phyloP scores from a whole-genome alignment of 176 grass and related monocot genomes.

The Microstegium vimineum region DNA sequence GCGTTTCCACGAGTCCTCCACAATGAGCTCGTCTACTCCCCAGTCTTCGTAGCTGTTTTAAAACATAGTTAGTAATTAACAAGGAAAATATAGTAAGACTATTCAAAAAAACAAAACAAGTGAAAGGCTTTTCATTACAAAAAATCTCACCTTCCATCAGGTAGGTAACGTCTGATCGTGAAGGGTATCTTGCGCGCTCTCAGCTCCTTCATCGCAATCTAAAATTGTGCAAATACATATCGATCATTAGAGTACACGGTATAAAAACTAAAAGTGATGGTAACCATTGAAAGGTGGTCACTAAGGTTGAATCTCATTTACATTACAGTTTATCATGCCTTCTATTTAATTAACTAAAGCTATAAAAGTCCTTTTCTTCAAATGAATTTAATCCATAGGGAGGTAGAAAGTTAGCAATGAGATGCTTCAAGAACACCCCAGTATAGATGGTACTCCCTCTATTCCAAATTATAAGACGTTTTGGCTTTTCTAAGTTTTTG shows the following conservation, averaged over 20 bases:
- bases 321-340: background rate
- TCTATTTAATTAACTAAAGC: background rate
- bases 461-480: too few relatives aligned
- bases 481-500: too few relatives aligned
- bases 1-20: constrained; percentile 80
- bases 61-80: background rate
- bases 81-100: background rate
- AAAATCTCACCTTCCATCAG: constrained; percentile 67
- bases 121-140: background rate
- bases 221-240: constrained; percentile 22
- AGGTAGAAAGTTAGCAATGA: background rate
- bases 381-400: background rate
- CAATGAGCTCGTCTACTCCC: constrained; percentile 79
- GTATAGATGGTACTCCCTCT: background rate
- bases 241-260: background rate
- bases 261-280: background rate
- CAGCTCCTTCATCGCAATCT: constrained; percentile 93
- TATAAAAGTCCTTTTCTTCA: background rate
- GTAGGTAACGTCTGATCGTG: constrained; percentile 76
- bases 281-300: background rate
- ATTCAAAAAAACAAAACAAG: background rate
- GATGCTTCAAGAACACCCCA: background rate
- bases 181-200: constrained; percentile 83
- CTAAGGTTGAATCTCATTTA: background rate
- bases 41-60: constrained; percentile 68